Base-by-base conservation (phyloP, 2,329 filamentous ascomycete species). In the Pseudocercospora fuligena region DNA sequence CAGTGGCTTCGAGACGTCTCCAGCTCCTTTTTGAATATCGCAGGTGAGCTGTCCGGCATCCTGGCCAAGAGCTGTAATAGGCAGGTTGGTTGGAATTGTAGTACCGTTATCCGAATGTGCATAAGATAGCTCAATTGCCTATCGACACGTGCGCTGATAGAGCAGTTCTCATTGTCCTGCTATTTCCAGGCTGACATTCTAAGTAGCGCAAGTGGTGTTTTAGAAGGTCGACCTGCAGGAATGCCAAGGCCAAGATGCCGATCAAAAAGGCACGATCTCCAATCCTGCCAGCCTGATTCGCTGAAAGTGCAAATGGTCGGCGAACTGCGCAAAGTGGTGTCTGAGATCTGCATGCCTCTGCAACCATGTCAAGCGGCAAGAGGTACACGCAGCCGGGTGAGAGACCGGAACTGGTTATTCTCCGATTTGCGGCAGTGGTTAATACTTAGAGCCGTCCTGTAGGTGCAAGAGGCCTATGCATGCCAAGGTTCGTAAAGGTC, bases 221-320 rank as follows among this genome's bases (percentile, higher is more conserved):
- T 33, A 19, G 53, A 58, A 33, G 27, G 54, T 25, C 16, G 40
- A 33, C 31, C 29, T 43, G 57, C 31, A 47, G 46, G 40, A 19
- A 31, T 65, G 64, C 68, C 68, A 70, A 70, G 68, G 49, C 65
- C 68, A 66, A 25, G 65, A 51, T 69, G 66, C 60, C 64, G 64
- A 70, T 69, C 66, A 58, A 33, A 66, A 53, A 65, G 63, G 67
- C 59, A 60, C 43, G 57, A 63, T 49, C 16, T 33, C 25, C 47
- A 27, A 46, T 62, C 53, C 29, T 43, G 29, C 36, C 14, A 19
- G 23, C 49, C 11, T 70, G 62, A 70, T 70, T 69, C 65, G 66
- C 62, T 60, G 27, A 31, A 54, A 60, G 54, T 19, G 33, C 33
- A 49, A 47, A 21, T 46, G 40, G 36, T 33, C 63, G 51, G 43